A percentile compares a stretch with the other conserved stretches of the same genome.
phyloP scores from a whole-genome alignment of 2,329 filamentous ascomycete species.

The Acarospora socialis region DNA sequence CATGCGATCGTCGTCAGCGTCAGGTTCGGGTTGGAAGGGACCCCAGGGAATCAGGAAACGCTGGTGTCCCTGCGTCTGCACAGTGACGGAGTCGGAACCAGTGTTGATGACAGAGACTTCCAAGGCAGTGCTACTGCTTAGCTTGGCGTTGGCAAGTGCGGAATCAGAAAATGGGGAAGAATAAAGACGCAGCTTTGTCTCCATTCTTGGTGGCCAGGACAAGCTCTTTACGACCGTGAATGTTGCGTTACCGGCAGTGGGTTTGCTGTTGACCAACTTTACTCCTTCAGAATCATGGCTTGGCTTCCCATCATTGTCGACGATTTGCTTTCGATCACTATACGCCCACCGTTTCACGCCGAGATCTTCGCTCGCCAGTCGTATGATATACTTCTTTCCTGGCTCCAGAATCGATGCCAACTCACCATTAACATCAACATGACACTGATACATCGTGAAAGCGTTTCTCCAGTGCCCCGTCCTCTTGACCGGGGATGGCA shows the following conservation, averaged over 20 bases:
- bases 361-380: slow-evolving; percentile 8
- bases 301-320: not conserved
- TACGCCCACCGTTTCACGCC: slow-evolving; percentile 8
- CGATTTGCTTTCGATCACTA: slow-evolving; percentile 3
- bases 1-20: slow-evolving; percentile 3
- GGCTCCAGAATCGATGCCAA: slow-evolving; percentile 9
- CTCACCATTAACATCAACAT: slow-evolving; percentile 6
- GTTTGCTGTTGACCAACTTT: slow-evolving; percentile 10
- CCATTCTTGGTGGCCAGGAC: slow-evolving; percentile 9
- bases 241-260: slow-evolving; percentile 7
- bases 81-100: slow-evolving; percentile 7
- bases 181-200: slow-evolving; percentile 7
- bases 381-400: slow-evolving; percentile 12
- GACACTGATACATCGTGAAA: slow-evolving; percentile 9
- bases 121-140: slow-evolving; percentile 3
- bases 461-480: slow-evolving; percentile 4
- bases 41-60: slow-evolving; percentile 10
- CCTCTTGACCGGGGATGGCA: slow-evolving; percentile 7
- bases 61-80: slow-evolving; percentile 12
- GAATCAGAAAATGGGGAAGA: not conserved
- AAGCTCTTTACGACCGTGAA: slow-evolving; percentile 10
- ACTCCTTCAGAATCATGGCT: slow-evolving; percentile 2
- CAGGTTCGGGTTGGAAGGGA: slow-evolving; percentile 7
- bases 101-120: slow-evolving; percentile 11
- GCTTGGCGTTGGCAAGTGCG: slow-evolving; percentile 3